phyloP scores from a whole-genome alignment of 2,329 filamentous ascomycete genomes.

The Lasiodiplodia gonubiensis region DNA sequence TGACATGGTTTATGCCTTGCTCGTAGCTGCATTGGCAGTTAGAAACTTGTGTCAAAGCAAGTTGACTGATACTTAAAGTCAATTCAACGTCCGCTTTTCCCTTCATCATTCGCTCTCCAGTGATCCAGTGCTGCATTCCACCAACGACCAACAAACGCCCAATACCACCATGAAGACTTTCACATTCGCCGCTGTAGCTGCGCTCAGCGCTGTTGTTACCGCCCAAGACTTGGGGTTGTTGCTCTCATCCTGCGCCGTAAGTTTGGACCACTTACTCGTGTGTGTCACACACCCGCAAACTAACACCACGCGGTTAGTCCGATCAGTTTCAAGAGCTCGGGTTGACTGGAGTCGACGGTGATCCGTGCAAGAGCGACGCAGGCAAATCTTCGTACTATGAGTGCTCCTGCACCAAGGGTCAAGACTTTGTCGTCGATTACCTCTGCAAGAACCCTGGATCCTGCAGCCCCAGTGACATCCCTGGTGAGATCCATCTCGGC shows the following conservation, averaged over 20 bases:
- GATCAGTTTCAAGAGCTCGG: conserved; percentile 20
- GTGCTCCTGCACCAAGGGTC: conserved; percentile 20
- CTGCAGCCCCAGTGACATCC: conserved; percentile 17
- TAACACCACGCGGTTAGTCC: conserved; percentile 7
- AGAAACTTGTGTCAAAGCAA: not conserved
- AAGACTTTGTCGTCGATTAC: conserved; percentile 18
- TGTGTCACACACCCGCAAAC: not conserved
- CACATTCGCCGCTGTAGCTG: conserved; percentile 5
- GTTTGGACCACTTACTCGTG: not conserved
- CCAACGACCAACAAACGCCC: not conserved
- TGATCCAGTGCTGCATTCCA: not conserved
- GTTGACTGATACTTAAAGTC: not conserved
- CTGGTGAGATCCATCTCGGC: not conserved
- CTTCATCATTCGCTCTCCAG: not conserved
- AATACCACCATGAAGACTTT: conserved; percentile 15
- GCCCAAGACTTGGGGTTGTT: conserved; percentile 22
- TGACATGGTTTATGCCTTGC: not conserved
- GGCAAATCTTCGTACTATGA: conserved; percentile 26
- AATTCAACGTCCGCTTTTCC: not conserved
- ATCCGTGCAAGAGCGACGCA: conserved; percentile 23
- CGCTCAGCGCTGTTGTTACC: conserved; percentile 9
- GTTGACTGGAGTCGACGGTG: conserved; percentile 21
- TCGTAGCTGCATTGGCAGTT: not conserved
- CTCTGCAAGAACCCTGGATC: conserved; percentile 17
- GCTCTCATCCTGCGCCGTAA: conserved; percentile 20